Percentiles rank a stretch among this genome's conserved stretches.
Evolutionary conservation across 495 filamentous ascomycete species (phyloP).

Genomic region (Aspergillus kassunensis): DNA sequence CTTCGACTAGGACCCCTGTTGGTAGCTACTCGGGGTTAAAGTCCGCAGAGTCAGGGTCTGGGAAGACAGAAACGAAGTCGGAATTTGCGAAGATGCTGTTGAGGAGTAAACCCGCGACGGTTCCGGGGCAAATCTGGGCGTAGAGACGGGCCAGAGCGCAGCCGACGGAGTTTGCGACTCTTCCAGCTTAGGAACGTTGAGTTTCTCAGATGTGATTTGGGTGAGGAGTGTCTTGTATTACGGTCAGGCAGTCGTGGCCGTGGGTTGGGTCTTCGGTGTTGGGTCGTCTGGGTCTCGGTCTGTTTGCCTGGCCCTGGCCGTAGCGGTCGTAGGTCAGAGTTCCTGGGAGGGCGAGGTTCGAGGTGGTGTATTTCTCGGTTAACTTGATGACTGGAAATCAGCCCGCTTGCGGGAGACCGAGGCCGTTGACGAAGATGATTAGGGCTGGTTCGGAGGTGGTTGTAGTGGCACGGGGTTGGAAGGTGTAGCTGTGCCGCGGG

Average conservation of each 20-base stretch:
- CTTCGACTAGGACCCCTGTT: constrained; percentile 38
- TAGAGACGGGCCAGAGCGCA: constrained; percentile 56
- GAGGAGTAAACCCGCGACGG: constrained; percentile 49
- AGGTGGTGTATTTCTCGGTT: too few species aligned
- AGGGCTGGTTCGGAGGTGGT: neutral
- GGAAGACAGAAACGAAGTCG: constrained; percentile 56
- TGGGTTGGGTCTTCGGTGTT: constrained; percentile 35
- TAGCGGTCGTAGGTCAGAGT: constrained; percentile 62
- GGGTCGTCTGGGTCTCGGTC: constrained; percentile 50
- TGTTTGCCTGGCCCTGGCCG: constrained; percentile 54
- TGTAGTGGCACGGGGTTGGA: neutral
- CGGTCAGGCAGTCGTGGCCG: constrained; percentile 49
- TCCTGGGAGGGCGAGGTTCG: constrained; percentile 33
- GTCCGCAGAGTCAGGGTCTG: constrained; percentile 49
- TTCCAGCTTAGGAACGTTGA: constrained; percentile 10
- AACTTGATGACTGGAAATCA: constrained; percentile 41
- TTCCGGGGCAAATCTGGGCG: constrained; percentile 41
- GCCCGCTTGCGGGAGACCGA: constrained; percentile 46
- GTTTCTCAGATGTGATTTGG: constrained; percentile 28
- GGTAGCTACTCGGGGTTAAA: constrained; percentile 46
- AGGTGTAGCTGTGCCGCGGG: neutral
- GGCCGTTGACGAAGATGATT: constrained; percentile 61
- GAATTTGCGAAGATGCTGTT: constrained; percentile 61
- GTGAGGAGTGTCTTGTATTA: constrained; percentile 46
- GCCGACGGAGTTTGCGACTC: constrained; percentile 55